phyloP scores from a whole-genome alignment of 1,139 yeast genomes.

The Saccharomyces hybrid region DNA sequence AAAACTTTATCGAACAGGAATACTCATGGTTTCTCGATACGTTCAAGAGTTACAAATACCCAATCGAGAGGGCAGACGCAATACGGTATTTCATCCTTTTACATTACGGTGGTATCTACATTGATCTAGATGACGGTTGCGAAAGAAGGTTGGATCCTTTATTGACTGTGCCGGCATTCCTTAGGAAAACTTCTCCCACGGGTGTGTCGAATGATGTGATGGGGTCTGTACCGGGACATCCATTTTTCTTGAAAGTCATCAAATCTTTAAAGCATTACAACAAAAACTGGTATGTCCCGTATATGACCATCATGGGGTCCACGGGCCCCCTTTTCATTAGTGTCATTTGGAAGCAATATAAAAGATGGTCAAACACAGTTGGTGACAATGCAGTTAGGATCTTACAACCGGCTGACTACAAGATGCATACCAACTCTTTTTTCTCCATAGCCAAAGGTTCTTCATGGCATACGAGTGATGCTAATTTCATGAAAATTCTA shows the following conservation, averaged over 20 bases:
- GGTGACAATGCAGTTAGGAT: slow-evolving; percentile 56
- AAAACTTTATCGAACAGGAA: slow-evolving; percentile 66
- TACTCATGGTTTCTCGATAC: slow-evolving; percentile 81
- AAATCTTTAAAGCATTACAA: slow-evolving; percentile 57
- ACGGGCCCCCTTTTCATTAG: slow-evolving; percentile 87
- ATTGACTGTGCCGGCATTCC: slow-evolving; percentile 74
- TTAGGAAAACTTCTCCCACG: slow-evolving; percentile 78
- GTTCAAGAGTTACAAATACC: slow-evolving; percentile 70
- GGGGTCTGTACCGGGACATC: slow-evolving; percentile 84
- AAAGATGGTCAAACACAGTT: slow-evolving; percentile 61
- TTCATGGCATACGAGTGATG: slow-evolving; percentile 86
- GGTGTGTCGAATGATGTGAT: slow-evolving; percentile 90
- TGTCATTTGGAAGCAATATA: slow-evolving; percentile 80
- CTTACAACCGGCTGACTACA: slow-evolving; percentile 65
- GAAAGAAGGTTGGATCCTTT: slow-evolving; percentile 70
- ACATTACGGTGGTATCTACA: slow-evolving; percentile 83
- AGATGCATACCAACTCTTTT: slow-evolving; percentile 50
- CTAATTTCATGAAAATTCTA: slow-evolving; percentile 60
- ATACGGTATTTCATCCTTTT: slow-evolving; percentile 76
- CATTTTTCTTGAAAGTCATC: slow-evolving; percentile 68
- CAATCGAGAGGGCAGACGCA: slow-evolving; percentile 86
- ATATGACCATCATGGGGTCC: slow-evolving; percentile 88
- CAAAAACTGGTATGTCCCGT: slow-evolving; percentile 75
- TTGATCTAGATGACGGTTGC: slow-evolving; percentile 88
- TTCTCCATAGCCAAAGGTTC: slow-evolving; percentile 72